phyloP scores from a whole-genome alignment of 805 yeast species.

The Candida multigemmis region DNA sequence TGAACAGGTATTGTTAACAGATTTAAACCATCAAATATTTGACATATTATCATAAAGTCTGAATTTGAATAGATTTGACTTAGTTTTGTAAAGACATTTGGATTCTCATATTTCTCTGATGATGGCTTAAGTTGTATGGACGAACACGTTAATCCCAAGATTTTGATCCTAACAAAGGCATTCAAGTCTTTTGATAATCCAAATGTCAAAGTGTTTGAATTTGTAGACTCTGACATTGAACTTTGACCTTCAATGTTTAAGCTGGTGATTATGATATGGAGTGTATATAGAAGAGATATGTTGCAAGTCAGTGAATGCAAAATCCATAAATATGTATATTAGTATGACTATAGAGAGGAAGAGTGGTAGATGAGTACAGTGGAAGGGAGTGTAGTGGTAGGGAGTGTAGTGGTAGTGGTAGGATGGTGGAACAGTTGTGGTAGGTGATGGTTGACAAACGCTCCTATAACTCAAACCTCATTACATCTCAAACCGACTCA shows the following conservation, averaged over 20 bases:
- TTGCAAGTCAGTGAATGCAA: slow-evolving; percentile 1
- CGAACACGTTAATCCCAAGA: slow-evolving; percentile 5
- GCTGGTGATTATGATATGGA: background rate
- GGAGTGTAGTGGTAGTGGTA: background rate
- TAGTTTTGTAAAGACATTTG: slow-evolving; percentile 22
- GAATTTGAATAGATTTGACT: slow-evolving; percentile 23
- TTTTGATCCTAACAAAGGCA: slow-evolving; percentile 24
- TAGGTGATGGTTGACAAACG: no score
- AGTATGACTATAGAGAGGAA: background rate
- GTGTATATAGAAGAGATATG: slow-evolving; percentile 1
- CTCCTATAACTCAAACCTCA: no score
- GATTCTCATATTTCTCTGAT: slow-evolving; percentile 26
- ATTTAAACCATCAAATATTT: slow-evolving; percentile 21
- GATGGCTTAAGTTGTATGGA: slow-evolving; percentile 9
- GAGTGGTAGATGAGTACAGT: background rate
- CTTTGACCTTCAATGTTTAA: background rate
- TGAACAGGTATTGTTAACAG: slow-evolving; percentile 20
- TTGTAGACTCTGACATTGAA: background rate
- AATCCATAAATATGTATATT: slow-evolving; percentile 1
- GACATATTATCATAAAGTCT: slow-evolving; percentile 22
- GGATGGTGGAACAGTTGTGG: no score
- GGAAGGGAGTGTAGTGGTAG: background rate
- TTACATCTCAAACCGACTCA: no score
- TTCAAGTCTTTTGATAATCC: slow-evolving; percentile 30
- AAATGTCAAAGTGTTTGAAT: slow-evolving; percentile 18